Conservation (phyloP, 352 stramenopile genomes). For the Globisporangium yorkense region DNA sequence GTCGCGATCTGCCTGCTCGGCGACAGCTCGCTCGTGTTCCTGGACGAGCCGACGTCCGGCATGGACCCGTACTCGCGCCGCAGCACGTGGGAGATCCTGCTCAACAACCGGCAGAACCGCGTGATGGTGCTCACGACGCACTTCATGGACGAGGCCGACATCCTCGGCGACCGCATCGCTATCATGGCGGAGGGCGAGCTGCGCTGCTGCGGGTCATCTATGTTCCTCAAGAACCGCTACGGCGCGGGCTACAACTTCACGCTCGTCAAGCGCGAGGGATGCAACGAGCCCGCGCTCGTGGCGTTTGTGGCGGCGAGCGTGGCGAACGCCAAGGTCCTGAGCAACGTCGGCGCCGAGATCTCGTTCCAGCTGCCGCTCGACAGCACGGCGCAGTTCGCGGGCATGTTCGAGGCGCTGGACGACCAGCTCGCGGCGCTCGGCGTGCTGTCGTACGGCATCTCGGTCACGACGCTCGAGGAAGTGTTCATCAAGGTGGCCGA, state of each 20-base stretch:
- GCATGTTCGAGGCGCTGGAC: conserved; percentile 73
- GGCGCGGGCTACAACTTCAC: conserved; percentile 38
- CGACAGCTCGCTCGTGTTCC: conserved; percentile 75
- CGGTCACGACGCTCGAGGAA: conserved; percentile 89
- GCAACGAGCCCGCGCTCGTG: conserved; percentile 27
- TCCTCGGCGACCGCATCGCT: conserved; percentile 70
- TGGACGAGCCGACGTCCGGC: conserved; percentile 91
- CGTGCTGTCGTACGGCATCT: conserved; percentile 68
- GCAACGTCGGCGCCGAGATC: conserved; percentile 77
- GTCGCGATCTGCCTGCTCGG: conserved; percentile 88
- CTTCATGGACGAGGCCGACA: conserved; percentile 92
- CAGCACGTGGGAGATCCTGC: conserved; percentile 84
- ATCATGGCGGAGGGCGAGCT: conserved; percentile 69
- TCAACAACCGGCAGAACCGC: conserved; percentile 39
- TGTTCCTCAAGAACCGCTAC: conserved; percentile 73
- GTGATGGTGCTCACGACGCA: conserved; percentile 89
- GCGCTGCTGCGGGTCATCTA: conserved; percentile 46
- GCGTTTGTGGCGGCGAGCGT: conserved; percentile 31
- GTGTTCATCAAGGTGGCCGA: conserved; percentile 90
- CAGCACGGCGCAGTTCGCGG: conserved; percentile 41
- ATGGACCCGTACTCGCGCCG: conserved; percentile 95
- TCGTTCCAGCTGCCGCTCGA: conserved; percentile 71
- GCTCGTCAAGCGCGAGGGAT: conserved; percentile 25
- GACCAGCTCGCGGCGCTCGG: conserved; percentile 24
- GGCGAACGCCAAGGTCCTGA: conserved; percentile 49